These are phyloP conservation scores for Exophiala phaeomuriformis DNA, from an alignment of 2,329 filamentous ascomycete genomes.

Conservation along the genomic window DNA sequence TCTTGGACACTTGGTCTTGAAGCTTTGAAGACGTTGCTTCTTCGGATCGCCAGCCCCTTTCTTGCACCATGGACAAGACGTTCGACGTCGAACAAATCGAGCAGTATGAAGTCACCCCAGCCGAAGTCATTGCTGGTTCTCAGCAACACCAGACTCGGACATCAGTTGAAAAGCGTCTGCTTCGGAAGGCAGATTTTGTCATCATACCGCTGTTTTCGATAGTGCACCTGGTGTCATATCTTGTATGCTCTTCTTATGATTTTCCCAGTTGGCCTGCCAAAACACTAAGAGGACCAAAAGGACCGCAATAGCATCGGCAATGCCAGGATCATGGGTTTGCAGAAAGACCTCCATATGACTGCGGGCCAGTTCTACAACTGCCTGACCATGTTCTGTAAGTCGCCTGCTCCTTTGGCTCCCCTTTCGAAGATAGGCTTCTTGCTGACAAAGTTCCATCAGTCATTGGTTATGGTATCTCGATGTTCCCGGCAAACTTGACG, in stretches of 20 bases:
- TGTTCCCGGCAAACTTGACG: slow-evolving; percentile 1
- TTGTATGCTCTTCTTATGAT: background rate
- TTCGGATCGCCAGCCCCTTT: too few relatives aligned
- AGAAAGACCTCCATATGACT: slow-evolving; percentile 7
- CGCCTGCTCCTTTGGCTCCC: background rate
- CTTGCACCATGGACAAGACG: too few relatives aligned
- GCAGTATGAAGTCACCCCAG: background rate
- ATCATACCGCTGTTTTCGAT: background rate
- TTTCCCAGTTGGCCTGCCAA: background rate
- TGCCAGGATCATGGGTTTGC: slow-evolving; percentile 7
- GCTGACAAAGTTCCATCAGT: background rate
- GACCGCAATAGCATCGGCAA: slow-evolving; percentile 11
- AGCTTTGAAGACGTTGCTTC: too few relatives aligned
- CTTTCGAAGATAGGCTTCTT: background rate
- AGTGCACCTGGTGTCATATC: background rate
- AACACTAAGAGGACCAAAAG: background rate
- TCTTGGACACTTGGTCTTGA: too few relatives aligned
- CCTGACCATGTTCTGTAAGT: slow-evolving; percentile 12
- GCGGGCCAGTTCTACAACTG: slow-evolving; percentile 9
- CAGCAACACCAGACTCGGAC: background rate
- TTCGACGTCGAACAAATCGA: too few relatives aligned
- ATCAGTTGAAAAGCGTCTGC: background rate
- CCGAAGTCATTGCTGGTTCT: background rate
- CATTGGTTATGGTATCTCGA: slow-evolving; percentile 4
- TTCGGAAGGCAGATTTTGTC: background rate